phyloP scores from a whole-genome alignment of 805 yeast species.

The Candida pseudofarinosa region DNA sequence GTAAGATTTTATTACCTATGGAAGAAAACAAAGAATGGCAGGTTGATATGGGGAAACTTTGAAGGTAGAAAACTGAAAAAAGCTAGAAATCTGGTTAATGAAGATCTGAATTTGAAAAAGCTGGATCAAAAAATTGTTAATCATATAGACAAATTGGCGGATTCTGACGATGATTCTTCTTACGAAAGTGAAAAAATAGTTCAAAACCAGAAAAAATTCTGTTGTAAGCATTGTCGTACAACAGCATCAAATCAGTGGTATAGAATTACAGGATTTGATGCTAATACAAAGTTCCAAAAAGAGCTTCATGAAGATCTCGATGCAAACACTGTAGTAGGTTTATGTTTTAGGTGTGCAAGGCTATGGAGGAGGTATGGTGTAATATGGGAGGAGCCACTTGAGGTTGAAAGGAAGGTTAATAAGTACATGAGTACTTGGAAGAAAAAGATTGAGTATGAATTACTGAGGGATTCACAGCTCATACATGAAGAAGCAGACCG shows the following conservation, averaged over 20 bases:
- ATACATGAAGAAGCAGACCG: conserved; percentile 49
- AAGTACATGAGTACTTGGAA: conserved; percentile 52
- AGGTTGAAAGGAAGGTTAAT: conserved; percentile 48
- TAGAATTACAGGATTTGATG: conserved; percentile 58
- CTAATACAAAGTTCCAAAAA: conserved; percentile 32
- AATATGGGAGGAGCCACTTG: conserved; percentile 76
- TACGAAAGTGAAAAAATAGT: conserved; percentile 54
- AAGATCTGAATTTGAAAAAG: conserved; percentile 5
- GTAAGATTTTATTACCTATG: conserved; percentile 87
- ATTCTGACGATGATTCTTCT: conserved; percentile 66
- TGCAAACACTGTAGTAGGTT: conserved; percentile 44
- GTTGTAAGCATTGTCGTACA: conserved; percentile 73
- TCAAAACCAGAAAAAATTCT: conserved; percentile 37
- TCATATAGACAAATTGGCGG: conserved; percentile 48
- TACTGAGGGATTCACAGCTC: conserved; percentile 55
- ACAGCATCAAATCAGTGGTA: conserved; percentile 59
- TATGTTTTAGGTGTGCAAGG: conserved; percentile 84
- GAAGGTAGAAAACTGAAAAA: conserved; percentile 67
- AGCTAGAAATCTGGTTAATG: conserved; percentile 27
- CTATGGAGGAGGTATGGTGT: conserved; percentile 90
- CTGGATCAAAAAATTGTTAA: conserved; percentile 3
- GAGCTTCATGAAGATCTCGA: conserved; percentile 15
- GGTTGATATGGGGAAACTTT: conserved; percentile 74
- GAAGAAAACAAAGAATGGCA: conserved; percentile 83
- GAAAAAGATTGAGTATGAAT: conserved; percentile 62